Conservation (phyloP, 169 alveolate species). For the Babesia sp. region DNA sequence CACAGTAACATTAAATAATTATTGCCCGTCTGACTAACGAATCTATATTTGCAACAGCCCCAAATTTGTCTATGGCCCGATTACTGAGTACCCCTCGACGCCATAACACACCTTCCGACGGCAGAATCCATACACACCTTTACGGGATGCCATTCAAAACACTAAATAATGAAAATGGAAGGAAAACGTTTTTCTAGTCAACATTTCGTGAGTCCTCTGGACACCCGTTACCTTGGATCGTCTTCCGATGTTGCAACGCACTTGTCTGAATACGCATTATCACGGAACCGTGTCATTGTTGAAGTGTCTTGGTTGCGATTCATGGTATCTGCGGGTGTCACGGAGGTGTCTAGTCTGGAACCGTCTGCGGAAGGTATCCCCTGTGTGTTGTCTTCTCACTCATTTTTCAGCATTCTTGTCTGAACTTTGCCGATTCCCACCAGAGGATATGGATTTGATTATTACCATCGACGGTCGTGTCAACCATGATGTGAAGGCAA, state of each 20-base stretch:
- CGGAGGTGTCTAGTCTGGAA: slow-evolving; percentile 57
- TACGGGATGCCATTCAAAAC: background rate
- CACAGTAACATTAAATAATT: too few relatives aligned
- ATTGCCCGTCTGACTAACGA: too few relatives aligned
- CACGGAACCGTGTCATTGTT: slow-evolving; percentile 84
- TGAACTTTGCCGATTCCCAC: slow-evolving; percentile 58
- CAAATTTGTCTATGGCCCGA: background rate
- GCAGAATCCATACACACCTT: background rate
- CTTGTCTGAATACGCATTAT: slow-evolving; percentile 88
- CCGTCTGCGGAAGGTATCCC: slow-evolving; percentile 56
- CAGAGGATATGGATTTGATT: slow-evolving; percentile 78
- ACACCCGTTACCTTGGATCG: slow-evolving; percentile 84
- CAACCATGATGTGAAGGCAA: slow-evolving; percentile 93
- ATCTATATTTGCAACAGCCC: too few relatives aligned
- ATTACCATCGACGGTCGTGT: slow-evolving; percentile 81
- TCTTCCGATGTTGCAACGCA: slow-evolving; percentile 69
- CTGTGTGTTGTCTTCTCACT: background rate
- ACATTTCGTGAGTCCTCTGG: slow-evolving; percentile 80
- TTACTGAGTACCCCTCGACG: background rate
- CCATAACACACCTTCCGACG: background rate
- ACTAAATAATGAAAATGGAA: background rate
- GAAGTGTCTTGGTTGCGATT: slow-evolving; percentile 89
- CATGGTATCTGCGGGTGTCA: slow-evolving; percentile 77
- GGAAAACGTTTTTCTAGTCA: background rate
- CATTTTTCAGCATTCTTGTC: slow-evolving; percentile 24